These are phyloP conservation scores for Fusarium verticillioides DNA, from an alignment of 2,329 filamentous ascomycete genomes.

Conservation along the genomic window DNA sequence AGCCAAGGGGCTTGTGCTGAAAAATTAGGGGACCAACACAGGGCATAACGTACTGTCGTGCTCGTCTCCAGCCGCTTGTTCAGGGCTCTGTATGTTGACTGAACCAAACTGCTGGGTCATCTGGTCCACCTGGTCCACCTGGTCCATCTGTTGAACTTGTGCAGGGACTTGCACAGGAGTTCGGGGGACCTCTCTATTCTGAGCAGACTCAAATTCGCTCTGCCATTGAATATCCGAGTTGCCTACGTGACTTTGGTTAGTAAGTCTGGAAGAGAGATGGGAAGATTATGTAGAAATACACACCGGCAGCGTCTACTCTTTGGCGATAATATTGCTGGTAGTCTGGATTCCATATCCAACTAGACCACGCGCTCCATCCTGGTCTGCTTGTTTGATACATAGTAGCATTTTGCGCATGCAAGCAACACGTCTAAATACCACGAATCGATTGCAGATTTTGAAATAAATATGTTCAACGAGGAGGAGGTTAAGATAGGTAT, in stretches of 20 bases:
- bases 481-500: neutral
- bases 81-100: constrained; percentile 33
- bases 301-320: constrained; percentile 46
- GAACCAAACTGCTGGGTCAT: constrained; percentile 38
- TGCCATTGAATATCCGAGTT: constrained; percentile 43
- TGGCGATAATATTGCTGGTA: constrained; percentile 46
- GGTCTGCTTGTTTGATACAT: constrained; percentile 42
- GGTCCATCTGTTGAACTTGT: constrained; percentile 2
- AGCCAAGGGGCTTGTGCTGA: neutral
- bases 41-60: constrained; percentile 35
- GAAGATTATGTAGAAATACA: neutral
- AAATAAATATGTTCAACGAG: neutral
- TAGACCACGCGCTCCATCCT: constrained; percentile 40
- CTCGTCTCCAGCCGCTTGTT: constrained; percentile 27
- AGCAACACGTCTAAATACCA: constrained; percentile 12
- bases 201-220: constrained; percentile 17
- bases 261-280: neutral
- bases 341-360: constrained; percentile 45
- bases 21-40: neutral
- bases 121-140: constrained; percentile 32
- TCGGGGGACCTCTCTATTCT: constrained; percentile 40
- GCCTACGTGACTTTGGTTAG: constrained; percentile 36
- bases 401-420: constrained; percentile 44
- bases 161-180: constrained; percentile 18
- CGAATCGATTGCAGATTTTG: constrained; percentile 1